Evolutionary conservation across 2,329 filamentous ascomycete genomes (phyloP).

Genomic region (Ophiocordyceps polyrhachis-furcata): DNA sequence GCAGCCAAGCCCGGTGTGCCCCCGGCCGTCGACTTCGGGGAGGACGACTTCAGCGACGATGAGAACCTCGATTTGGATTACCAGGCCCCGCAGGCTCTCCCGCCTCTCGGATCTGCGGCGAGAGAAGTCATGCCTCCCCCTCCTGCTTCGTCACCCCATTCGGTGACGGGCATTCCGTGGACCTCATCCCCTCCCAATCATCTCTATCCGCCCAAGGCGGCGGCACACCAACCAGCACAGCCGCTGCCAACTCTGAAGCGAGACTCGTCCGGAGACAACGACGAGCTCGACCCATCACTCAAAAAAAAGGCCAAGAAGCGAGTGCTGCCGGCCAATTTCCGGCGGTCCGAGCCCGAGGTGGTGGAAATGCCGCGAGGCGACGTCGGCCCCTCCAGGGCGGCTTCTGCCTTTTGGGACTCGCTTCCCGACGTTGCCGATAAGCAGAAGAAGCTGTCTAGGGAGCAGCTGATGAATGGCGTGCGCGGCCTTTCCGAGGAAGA

Average conservation of each 20-base stretch:
- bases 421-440: conserved; percentile 59
- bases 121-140: conserved; percentile 11
- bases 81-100: conserved; percentile 37
- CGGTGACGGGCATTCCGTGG: conserved; percentile 39
- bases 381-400: conserved; percentile 12
- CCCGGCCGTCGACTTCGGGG: conserved; percentile 40
- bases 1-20: conserved; percentile 10
- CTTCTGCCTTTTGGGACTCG: conserved; percentile 48
- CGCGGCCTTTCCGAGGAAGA: conserved; percentile 18
- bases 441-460: conserved; percentile 57
- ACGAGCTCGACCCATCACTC: conserved; percentile 7
- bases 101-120: conserved; percentile 11
- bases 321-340: conserved; percentile 35
- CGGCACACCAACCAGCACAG: conserved; percentile 4
- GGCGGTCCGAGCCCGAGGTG: conserved; percentile 1
- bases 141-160: conserved; percentile 11
- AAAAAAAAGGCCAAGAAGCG: conserved; percentile 37
- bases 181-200: conserved; percentile 45
- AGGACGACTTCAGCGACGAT: conserved; percentile 79
- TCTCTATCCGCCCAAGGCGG: conserved; percentile 16
- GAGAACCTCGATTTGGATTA: conserved; percentile 54
- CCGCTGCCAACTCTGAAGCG: conserved; percentile 21
- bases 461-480: conserved; percentile 22
- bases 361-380: neutral
- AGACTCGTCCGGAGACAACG: conserved; percentile 15